Conservation (phyloP, 345 rosid genomes). For the Trapa incisa region DNA sequence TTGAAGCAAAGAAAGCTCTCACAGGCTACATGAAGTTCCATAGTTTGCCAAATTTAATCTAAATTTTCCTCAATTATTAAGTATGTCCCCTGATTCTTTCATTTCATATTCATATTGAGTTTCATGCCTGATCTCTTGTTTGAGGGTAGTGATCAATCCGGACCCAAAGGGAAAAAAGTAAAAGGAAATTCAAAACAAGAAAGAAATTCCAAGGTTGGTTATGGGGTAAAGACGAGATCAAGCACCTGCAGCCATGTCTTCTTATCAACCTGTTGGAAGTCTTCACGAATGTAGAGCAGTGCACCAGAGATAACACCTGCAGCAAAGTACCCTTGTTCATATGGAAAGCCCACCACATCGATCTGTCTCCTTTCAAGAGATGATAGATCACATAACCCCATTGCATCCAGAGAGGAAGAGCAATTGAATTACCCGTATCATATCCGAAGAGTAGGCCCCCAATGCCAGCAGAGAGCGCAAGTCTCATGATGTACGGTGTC, state of each 20-base stretch:
- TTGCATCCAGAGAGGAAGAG: not conserved
- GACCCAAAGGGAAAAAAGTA: no score
- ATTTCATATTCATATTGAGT: no score
- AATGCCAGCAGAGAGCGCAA: slow-evolving; percentile 80
- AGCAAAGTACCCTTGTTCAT: not conserved
- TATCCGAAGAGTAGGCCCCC: slow-evolving; percentile 95
- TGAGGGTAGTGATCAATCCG: no score
- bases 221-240: not conserved
- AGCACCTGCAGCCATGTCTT: slow-evolving; percentile 63
- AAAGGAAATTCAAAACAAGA: no score
- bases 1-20: no score
- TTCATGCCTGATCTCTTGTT: no score
- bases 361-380: not conserved
- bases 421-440: slow-evolving; percentile 52
- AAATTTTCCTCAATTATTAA: no score
- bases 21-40: no score
- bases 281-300: slow-evolving; percentile 63
- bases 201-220: no score
- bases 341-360: not conserved
- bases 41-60: no score
- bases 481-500: slow-evolving; percentile 73
- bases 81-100: no score
- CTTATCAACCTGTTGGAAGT: slow-evolving; percentile 45
- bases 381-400: no score
- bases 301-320: slow-evolving; percentile 89